phyloP scores from a whole-genome alignment of 176 grass and related monocot species.

The Dactylis glomerata region DNA sequence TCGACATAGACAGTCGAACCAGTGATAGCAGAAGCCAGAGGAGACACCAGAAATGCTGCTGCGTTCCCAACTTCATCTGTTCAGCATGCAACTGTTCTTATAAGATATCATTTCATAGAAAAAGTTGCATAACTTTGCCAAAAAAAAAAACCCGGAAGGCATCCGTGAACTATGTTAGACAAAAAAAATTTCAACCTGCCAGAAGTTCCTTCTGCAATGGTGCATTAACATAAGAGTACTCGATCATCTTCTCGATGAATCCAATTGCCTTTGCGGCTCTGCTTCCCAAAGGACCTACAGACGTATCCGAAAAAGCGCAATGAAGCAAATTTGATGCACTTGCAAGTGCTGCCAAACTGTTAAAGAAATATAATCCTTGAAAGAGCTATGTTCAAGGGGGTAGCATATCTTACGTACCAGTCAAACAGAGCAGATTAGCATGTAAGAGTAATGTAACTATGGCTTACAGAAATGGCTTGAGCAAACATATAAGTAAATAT shows the following conservation, averaged over 20 bases:
- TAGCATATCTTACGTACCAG: neutral
- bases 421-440: neutral
- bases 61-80: slow-evolving; percentile 89
- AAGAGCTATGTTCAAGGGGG: neutral
- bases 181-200: slow-evolving; percentile 46
- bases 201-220: slow-evolving; percentile 86
- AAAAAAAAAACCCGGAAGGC: neutral
- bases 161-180: neutral
- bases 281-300: slow-evolving; percentile 76
- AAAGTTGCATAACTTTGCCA: neutral
- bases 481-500: neutral
- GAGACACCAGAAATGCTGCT: slow-evolving; percentile 84
- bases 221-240: slow-evolving; percentile 87
- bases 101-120: slow-evolving; percentile 4
- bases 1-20: slow-evolving; percentile 88
- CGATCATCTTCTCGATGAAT: slow-evolving; percentile 98
- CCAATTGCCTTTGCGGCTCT: slow-evolving; percentile 95
- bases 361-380: neutral
- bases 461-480: neutral
- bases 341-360: neutral
- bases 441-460: neutral
- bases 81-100: slow-evolving; percentile 4
- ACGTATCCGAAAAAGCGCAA: neutral
- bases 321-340: neutral
- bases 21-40: slow-evolving; percentile 91